Evolutionary conservation across 352 stramenopile species (phyloP).

Genomic region (Blastocystis sp.): DNA sequence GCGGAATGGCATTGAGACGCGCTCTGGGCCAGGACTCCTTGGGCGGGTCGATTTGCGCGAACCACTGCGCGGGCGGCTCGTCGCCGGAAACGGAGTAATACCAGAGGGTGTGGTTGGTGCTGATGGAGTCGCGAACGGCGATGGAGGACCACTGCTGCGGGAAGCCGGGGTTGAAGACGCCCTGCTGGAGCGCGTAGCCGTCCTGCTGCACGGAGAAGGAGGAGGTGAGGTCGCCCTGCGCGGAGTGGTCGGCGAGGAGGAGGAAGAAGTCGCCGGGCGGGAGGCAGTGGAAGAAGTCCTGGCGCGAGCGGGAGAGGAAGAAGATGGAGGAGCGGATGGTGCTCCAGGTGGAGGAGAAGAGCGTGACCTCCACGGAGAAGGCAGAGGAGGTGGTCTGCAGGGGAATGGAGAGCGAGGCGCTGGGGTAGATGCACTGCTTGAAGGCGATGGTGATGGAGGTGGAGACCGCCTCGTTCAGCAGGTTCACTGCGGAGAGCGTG

Average conservation of each 20-base stretch:
- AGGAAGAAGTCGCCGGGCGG: not conserved
- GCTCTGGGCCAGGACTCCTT: slow-evolving; percentile 20
- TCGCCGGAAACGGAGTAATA: not conserved
- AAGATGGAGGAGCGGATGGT: not conserved
- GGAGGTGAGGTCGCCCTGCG: slow-evolving; percentile 3
- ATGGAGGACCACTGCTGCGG: slow-evolving; percentile 6
- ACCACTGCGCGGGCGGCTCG: not conserved
- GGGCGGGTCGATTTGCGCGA: slow-evolving; percentile 20
- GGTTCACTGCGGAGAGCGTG: slow-evolving; percentile 7
- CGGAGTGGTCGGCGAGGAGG: not conserved
- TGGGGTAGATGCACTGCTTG: not conserved
- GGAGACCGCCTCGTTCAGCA: not conserved
- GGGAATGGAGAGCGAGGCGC: not conserved
- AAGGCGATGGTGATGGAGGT: not conserved
- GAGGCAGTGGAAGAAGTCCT: slow-evolving; percentile 20
- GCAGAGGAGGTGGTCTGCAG: not conserved
- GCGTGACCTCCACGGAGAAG: not conserved
- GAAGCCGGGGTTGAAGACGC: slow-evolving; percentile 24
- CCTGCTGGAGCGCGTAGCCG: not conserved
- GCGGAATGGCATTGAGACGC: not conserved
- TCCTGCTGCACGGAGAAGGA: slow-evolving; percentile 13
- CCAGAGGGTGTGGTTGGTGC: not conserved
- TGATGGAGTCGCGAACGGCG: not conserved
- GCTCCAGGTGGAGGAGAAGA: slow-evolving; percentile 25
- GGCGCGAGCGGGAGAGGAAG: not conserved